Evolutionary conservation across 345 rosid species (phyloP).

Genomic region (Passiflora organensis): DNA sequence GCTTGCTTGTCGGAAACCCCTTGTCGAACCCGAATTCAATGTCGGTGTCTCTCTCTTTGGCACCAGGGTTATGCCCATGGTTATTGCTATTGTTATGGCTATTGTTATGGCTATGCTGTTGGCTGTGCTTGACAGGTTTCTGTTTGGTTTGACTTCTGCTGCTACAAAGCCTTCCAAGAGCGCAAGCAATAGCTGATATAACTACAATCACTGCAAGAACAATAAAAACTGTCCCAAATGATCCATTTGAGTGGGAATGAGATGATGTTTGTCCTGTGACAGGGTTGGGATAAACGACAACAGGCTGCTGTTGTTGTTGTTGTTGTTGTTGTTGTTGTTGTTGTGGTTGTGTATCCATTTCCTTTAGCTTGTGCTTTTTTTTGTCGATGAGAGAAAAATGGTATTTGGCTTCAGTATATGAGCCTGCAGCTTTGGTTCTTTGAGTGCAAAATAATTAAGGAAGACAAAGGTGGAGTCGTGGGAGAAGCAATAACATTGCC

Average conservation of each 20-base stretch:
- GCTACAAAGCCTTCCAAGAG: slow-evolving; percentile 51
- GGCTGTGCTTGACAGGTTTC: not conserved
- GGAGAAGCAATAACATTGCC: slow-evolving; percentile 36
- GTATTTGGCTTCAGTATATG: slow-evolving; percentile 2
- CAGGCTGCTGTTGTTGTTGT: slow-evolving; percentile 40
- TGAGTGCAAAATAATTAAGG: slow-evolving; percentile 39
- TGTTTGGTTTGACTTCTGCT: slow-evolving; percentile 10
- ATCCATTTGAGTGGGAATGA: slow-evolving; percentile 47
- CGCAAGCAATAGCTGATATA: slow-evolving; percentile 51
- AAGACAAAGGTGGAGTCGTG: slow-evolving; percentile 16
- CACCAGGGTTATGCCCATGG: slow-evolving; percentile 2
- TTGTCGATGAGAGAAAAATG: not conserved
- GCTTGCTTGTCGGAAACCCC: slow-evolving; percentile 19
- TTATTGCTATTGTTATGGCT: slow-evolving; percentile 8
- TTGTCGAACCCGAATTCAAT: slow-evolving; percentile 46
- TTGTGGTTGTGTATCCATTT: not conserved
- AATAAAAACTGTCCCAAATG: slow-evolving; percentile 63
- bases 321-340: not conserved
- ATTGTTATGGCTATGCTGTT: slow-evolving; percentile 4
- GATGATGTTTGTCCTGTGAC: slow-evolving; percentile 29
- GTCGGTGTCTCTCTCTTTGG: slow-evolving; percentile 10
- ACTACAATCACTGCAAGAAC: slow-evolving; percentile 53
- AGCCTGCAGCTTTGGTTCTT: slow-evolving; percentile 28
- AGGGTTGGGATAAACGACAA: slow-evolving; percentile 48
- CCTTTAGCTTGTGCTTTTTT: not conserved